Evolutionary conservation across 768 basidiomycete genomes (phyloP).

Genomic region (Cyclocybe cylindracea): DNA sequence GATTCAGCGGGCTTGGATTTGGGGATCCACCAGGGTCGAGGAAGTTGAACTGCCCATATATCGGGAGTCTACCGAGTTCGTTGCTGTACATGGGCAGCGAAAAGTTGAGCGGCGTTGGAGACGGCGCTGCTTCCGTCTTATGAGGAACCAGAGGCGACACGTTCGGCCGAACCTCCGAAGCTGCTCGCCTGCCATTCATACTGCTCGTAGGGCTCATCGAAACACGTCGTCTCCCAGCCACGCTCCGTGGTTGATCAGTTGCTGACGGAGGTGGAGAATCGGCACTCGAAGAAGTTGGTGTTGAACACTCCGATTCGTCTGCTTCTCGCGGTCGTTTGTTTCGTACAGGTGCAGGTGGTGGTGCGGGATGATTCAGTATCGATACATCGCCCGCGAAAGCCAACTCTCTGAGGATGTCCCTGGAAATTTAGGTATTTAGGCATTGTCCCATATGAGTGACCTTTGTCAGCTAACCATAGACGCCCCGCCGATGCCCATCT

Average conservation of each 20-base stretch:
- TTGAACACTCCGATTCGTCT: conserved; percentile 1
- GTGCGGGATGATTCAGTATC: conserved; percentile 15
- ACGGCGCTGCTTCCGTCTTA: neutral
- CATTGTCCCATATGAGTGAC: neutral
- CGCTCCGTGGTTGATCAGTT: conserved; percentile 16
- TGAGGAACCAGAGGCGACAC: too few relatives aligned
- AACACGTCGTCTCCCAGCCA: conserved; percentile 29
- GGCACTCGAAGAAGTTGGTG: neutral
- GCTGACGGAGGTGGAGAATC: conserved; percentile 12
- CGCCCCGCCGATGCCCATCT: conserved; percentile 46
- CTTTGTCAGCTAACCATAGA: conserved; percentile 30
- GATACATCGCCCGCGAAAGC: conserved; percentile 34
- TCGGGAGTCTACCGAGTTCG: conserved; percentile 57
- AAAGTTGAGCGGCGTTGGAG: conserved; percentile 22
- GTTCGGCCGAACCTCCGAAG: too few relatives aligned
- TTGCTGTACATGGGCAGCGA: conserved; percentile 56
- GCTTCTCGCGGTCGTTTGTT: conserved; percentile 19
- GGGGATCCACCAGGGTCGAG: conserved; percentile 23
- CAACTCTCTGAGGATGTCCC: conserved; percentile 38
- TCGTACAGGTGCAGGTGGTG: neutral
- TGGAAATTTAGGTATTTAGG: conserved; percentile 9
- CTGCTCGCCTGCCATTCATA: too few relatives aligned
- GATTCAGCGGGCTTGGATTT: neutral
- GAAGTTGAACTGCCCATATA: conserved; percentile 43
- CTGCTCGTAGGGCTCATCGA: conserved; percentile 13